These are phyloP conservation scores for Cladosporium sp. DNA, from an alignment of 2,329 filamentous ascomycete genomes.

Conservation along the genomic window DNA sequence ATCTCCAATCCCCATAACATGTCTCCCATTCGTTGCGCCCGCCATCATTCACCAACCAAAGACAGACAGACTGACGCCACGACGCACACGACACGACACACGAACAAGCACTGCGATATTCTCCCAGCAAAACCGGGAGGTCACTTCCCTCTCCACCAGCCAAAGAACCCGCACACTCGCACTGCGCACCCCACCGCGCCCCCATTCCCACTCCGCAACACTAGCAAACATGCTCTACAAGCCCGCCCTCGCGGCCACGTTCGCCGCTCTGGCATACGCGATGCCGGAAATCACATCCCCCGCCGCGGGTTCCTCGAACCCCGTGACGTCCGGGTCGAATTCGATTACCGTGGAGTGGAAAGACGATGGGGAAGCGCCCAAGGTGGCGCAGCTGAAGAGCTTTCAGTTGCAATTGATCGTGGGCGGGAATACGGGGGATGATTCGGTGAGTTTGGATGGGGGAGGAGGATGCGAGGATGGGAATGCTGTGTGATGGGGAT, in stretches of 20 bases:
- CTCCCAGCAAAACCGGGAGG: no score
- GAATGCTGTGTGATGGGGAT: no score
- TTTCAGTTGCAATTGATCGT: slow-evolving; percentile 59
- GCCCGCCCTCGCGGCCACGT: slow-evolving; percentile 14
- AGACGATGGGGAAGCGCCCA: slow-evolving; percentile 50
- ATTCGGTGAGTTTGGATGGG: slow-evolving; percentile 2
- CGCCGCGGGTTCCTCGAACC: slow-evolving; percentile 43
- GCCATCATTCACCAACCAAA: no score
- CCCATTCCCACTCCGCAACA: neutral
- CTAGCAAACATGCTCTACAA: slow-evolving; percentile 3
- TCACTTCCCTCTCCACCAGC: no score
- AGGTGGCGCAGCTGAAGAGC: slow-evolving; percentile 46
- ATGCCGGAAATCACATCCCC: slow-evolving; percentile 54
- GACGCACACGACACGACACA: no score
- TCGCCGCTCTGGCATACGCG: slow-evolving; percentile 41
- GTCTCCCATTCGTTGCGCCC: no score
- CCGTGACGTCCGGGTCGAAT: slow-evolving; percentile 44
- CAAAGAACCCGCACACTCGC: no score
- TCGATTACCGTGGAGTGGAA: slow-evolving; percentile 53
- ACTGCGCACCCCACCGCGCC: neutral
- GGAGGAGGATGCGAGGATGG: neutral
- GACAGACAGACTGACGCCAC: no score
- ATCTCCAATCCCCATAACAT: no score
- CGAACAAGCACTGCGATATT: no score
- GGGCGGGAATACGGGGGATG: slow-evolving; percentile 47